A percentile compares a stretch with the other conserved stretches of the same genome.
These are phyloP conservation scores for Picochlorum sp. DNA, from an alignment of 139 green algal species.

Conservation along the genomic window DNA sequence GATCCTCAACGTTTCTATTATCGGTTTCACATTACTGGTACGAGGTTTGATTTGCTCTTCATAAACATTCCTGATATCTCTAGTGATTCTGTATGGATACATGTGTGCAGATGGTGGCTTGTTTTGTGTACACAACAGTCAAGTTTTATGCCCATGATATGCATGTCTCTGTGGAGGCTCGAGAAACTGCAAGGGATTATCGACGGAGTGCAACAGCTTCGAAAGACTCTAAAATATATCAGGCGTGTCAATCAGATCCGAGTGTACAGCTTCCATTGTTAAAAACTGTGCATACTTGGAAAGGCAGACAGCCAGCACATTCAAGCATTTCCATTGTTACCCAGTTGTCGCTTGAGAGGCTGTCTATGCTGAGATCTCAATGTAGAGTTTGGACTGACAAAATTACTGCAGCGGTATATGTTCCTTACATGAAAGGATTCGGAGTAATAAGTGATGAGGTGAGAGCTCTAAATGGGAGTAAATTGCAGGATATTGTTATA, in stretches of 20 bases:
- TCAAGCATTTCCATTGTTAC: slow-evolving; percentile 14
- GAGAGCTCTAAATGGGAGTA: not conserved
- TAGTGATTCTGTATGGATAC: too few species aligned
- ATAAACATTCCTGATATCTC: too few species aligned
- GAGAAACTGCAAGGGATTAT: too few species aligned
- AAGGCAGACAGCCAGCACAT: not conserved
- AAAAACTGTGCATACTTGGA: slow-evolving; percentile 4
- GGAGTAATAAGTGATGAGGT: slow-evolving; percentile 2
- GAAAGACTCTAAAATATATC: not conserved
- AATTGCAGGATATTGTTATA: not conserved
- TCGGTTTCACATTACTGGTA: too few species aligned
- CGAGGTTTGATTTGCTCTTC: too few species aligned
- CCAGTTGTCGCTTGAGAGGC: slow-evolving; percentile 19
- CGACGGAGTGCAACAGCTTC: too few species aligned
- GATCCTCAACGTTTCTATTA: too few species aligned
- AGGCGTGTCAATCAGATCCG: not conserved
- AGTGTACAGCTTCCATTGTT: not conserved
- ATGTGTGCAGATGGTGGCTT: not conserved
- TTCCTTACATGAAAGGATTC: slow-evolving; percentile 6
- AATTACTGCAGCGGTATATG: slow-evolving; percentile 20
- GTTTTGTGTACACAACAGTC: not conserved
- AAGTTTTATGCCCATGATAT: slow-evolving; percentile 1
- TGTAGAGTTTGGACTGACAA: slow-evolving; percentile 9
- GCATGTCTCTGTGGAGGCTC: not conserved
- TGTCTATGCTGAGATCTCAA: slow-evolving; percentile 10